phyloP scores from a whole-genome alignment of 2,329 filamentous ascomycete species.

The Clonostachys solani region DNA sequence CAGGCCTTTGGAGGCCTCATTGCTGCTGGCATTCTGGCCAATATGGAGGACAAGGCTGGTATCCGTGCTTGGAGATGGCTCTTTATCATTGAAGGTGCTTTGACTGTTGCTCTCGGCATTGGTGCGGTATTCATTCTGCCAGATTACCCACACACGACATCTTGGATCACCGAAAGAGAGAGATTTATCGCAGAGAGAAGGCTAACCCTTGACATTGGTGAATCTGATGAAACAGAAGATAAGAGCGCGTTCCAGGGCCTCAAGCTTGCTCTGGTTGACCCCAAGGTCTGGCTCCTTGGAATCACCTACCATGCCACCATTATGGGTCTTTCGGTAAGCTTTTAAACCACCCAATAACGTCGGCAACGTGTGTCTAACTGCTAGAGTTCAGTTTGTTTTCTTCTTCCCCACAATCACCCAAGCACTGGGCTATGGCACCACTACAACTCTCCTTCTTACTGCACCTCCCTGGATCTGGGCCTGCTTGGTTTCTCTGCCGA shows the following conservation, averaged over 20 bases:
- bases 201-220: slow-evolving; percentile 41
- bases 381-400: background rate
- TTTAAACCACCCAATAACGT: no score
- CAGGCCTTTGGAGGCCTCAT: slow-evolving; percentile 62
- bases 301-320: slow-evolving; percentile 14
- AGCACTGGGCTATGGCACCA: slow-evolving; percentile 10
- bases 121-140: slow-evolving; percentile 13
- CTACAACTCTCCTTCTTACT: slow-evolving; percentile 12
- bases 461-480: slow-evolving; percentile 13
- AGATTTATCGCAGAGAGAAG: slow-evolving; percentile 47
- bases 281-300: slow-evolving; percentile 60
- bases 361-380: no score
- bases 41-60: slow-evolving; percentile 33
- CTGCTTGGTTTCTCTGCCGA: slow-evolving; percentile 47
- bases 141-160: slow-evolving; percentile 32
- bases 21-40: slow-evolving; percentile 50
- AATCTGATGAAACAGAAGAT: slow-evolving; percentile 30
- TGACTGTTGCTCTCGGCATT: slow-evolving; percentile 10
- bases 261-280: slow-evolving; percentile 43
- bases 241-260: slow-evolving; percentile 37
- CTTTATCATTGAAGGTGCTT: slow-evolving; percentile 61
- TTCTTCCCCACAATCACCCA: slow-evolving; percentile 16
- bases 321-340: slow-evolving; percentile 5
- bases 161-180: slow-evolving; percentile 40
- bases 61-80: slow-evolving; percentile 61